These are phyloP conservation scores for Arachnomyces sp. DNA, from an alignment of 2,329 filamentous ascomycete species.

Conservation along the genomic window DNA sequence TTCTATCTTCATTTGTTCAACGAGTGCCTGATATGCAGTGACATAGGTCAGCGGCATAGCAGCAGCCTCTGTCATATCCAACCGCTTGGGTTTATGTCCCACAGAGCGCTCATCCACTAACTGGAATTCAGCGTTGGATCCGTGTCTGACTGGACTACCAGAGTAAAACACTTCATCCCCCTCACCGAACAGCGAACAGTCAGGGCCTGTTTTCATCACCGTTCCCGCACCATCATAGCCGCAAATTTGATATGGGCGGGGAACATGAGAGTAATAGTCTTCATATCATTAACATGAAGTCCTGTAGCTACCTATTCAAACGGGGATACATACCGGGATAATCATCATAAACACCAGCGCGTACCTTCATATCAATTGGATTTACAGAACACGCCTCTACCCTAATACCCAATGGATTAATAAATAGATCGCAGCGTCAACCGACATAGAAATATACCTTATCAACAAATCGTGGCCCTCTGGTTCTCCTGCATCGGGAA, in stretches of 20 bases:
- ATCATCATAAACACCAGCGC: constrained; percentile 29
- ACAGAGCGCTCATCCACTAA: constrained; percentile 39
- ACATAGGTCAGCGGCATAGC: constrained; percentile 39
- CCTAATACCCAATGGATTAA: constrained; percentile 11
- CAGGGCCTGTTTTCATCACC: constrained; percentile 27
- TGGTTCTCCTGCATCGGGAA: no score
- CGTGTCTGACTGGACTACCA: constrained; percentile 32
- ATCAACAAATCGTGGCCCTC: constrained; percentile 30
- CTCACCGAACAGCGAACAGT: constrained; percentile 27
- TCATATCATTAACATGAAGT: constrained; percentile 4
- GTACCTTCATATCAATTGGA: constrained; percentile 33
- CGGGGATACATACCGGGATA: no score
- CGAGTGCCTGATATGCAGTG: constrained; percentile 39
- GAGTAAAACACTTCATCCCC: constrained; percentile 42
- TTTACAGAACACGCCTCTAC: constrained; percentile 33
- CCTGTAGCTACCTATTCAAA: constrained; percentile 5
- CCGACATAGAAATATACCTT: constrained; percentile 14
- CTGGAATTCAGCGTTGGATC: constrained; percentile 37
- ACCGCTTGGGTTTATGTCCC: constrained; percentile 33
- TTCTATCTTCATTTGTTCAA: constrained; percentile 37
- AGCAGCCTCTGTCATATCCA: constrained; percentile 35
- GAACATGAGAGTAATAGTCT: constrained; percentile 28
- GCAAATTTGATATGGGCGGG: constrained; percentile 29
- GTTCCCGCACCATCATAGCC: constrained; percentile 40
- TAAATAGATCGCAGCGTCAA: neutral